A percentile compares a stretch with the other conserved stretches of the same genome.
phyloP scores from a whole-genome alignment of 352 stramenopile species.

The Pythium plurisporium region DNA sequence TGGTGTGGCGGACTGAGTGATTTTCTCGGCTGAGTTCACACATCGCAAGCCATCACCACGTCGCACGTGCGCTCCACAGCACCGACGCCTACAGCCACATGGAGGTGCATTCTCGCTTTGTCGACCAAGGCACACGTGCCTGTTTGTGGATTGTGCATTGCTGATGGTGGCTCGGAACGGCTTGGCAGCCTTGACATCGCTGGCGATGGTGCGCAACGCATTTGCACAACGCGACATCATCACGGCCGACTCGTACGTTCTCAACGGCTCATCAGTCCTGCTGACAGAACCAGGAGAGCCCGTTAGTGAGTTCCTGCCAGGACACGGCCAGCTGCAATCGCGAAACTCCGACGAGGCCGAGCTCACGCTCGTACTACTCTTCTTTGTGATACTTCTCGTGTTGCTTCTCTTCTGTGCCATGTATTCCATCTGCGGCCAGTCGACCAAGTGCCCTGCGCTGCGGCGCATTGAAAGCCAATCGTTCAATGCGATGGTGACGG shows the following conservation, averaged over 20 bases:
- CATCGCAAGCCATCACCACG: neutral
- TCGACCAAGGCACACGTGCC: too few relatives aligned
- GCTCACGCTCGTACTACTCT: slow-evolving; percentile 28
- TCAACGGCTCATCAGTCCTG: neutral
- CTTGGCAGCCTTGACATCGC: too few relatives aligned
- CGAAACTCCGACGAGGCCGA: slow-evolving; percentile 20
- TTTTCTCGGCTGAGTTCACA: neutral
- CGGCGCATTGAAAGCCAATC: slow-evolving; percentile 16
- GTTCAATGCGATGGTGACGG: slow-evolving; percentile 24
- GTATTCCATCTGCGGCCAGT: slow-evolving; percentile 28
- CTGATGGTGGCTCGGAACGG: too few relatives aligned
- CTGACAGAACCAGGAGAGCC: neutral
- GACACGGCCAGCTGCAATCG: neutral
- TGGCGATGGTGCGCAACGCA: neutral
- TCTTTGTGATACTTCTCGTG: slow-evolving; percentile 34
- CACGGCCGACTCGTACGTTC: neutral
- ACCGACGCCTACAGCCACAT: neutral
- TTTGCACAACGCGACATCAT: slow-evolving; percentile 12
- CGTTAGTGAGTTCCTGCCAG: neutral
- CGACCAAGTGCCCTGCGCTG: slow-evolving; percentile 23
- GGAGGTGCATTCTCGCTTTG: neutral
- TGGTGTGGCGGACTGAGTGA: neutral
- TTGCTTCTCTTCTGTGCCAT: slow-evolving; percentile 27
- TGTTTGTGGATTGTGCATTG: too few relatives aligned
- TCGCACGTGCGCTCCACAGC: neutral